phyloP scores from a whole-genome alignment of 2,329 filamentous ascomycete genomes.

The Podosphaera xanthii region DNA sequence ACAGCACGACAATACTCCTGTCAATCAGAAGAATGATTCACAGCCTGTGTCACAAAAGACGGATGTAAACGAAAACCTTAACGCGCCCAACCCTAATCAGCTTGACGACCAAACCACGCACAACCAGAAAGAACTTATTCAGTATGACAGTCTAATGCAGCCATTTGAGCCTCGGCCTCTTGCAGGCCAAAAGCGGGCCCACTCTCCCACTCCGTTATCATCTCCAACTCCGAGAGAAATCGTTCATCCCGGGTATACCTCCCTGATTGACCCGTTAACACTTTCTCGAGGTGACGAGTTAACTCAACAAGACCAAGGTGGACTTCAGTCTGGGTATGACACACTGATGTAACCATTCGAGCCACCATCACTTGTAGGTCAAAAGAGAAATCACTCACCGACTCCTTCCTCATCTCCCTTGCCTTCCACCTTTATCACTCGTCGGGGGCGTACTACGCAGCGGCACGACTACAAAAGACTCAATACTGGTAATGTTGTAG shows the following conservation, averaged over 20 bases:
- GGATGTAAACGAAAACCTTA: not conserved
- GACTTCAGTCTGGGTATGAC: not conserved
- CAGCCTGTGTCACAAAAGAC: not conserved
- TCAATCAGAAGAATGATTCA: not conserved
- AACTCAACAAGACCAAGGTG: not conserved
- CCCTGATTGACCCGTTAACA: not conserved
- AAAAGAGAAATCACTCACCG: not conserved
- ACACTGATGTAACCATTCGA: not conserved
- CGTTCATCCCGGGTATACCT: not conserved
- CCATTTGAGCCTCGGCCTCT: not conserved
- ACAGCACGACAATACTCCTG: not conserved
- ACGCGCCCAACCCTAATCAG: not conserved
- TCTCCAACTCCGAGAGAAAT: not conserved
- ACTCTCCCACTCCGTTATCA: not conserved
- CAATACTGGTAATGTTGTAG: not conserved
- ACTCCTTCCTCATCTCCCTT: not conserved
- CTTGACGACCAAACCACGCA: not conserved
- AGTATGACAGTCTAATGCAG: not conserved
- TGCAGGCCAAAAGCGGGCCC: not conserved
- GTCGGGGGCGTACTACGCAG: not conserved
- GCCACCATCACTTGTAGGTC: not conserved
- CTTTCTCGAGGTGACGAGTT: not conserved
- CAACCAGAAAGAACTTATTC: not conserved
- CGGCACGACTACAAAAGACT: not conserved
- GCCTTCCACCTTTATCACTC: not conserved